These are phyloP conservation scores for Cajanus cajan DNA, from an alignment of 306 rosid genomes.

Conservation along the genomic window DNA sequence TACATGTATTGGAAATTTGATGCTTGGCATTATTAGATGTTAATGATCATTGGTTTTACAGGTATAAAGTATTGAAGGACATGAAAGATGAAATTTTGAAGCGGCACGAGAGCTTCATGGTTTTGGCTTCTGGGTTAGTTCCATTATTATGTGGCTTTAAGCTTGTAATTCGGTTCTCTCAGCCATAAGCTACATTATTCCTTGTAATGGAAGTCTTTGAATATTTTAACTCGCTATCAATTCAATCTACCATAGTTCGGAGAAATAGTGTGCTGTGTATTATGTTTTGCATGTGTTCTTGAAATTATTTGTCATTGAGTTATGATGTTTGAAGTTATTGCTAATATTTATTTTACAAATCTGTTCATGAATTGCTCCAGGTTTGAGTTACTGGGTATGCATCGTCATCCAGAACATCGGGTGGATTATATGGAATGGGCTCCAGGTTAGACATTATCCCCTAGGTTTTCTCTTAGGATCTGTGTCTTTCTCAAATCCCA, in stretches of 20 bases:
- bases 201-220: neutral
- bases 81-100: conserved; percentile 69
- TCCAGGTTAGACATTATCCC: conserved; percentile 69
- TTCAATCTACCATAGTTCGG: neutral
- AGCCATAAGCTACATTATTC: conserved; percentile 1
- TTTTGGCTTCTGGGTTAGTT: conserved; percentile 91
- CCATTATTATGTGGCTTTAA: neutral
- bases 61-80: conserved; percentile 82
- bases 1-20: neutral
- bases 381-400: conserved; percentile 86
- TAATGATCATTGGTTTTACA: conserved; percentile 31
- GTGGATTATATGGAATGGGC: conserved; percentile 99
- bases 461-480: conserved; percentile 22
- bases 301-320: conserved; percentile 3
- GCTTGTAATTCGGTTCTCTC: neutral
- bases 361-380: conserved; percentile 40
- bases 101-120: conserved; percentile 69
- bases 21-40: neutral
- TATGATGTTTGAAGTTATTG: neutral
- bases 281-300: conserved; percentile 13
- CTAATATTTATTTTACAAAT: conserved; percentile 2
- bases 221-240: conserved; percentile 2
- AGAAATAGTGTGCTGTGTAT: neutral
- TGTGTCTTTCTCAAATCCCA: neutral
- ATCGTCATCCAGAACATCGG: conserved; percentile 93